These are phyloP conservation scores for Candida mesenterica DNA, from an alignment of 1,139 yeast genomes.

Conservation along the genomic window DNA sequence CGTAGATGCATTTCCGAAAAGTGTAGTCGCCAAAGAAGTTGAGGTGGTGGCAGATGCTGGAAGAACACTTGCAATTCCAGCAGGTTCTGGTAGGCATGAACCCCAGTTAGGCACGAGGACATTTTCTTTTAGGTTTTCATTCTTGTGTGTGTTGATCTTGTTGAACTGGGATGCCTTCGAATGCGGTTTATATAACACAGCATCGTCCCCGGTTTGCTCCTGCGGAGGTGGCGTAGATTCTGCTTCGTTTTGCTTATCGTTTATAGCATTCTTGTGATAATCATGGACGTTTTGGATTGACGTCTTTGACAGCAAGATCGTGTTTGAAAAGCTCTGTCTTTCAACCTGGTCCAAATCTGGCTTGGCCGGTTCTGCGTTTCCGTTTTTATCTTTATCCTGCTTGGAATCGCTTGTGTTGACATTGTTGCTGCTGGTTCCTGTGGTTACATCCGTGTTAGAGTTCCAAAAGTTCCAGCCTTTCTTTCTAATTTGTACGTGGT, in stretches of 20 bases:
- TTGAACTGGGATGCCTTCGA: slow-evolving; percentile 41
- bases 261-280: slow-evolving; percentile 1
- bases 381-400: too few relatives aligned
- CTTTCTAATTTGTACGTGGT: slow-evolving; percentile 24
- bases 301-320: slow-evolving; percentile 36
- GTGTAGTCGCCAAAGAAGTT: slow-evolving; percentile 11
- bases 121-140: slow-evolving; percentile 43
- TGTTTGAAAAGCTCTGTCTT: slow-evolving; percentile 26
- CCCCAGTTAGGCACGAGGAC: slow-evolving; percentile 47
- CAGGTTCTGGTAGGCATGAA: slow-evolving; percentile 35
- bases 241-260: slow-evolving; percentile 9
- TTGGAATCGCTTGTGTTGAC: too few relatives aligned
- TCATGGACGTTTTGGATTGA: slow-evolving; percentile 11
- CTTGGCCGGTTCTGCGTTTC: too few relatives aligned
- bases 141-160: slow-evolving; percentile 46
- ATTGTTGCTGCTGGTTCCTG: too few relatives aligned
- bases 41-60: slow-evolving; percentile 12
- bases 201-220: slow-evolving; percentile 31
- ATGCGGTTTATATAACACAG: slow-evolving; percentile 48
- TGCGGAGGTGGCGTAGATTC: slow-evolving; percentile 9
- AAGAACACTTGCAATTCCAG: slow-evolving; percentile 10
- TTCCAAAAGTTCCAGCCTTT: slow-evolving; percentile 45
- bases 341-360: slow-evolving; percentile 9
- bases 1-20: slow-evolving; percentile 27
- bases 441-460: slow-evolving; percentile 11